phyloP scores from a whole-genome alignment of 441 rosid genomes.

The Cnidoscolus chayamansa region DNA sequence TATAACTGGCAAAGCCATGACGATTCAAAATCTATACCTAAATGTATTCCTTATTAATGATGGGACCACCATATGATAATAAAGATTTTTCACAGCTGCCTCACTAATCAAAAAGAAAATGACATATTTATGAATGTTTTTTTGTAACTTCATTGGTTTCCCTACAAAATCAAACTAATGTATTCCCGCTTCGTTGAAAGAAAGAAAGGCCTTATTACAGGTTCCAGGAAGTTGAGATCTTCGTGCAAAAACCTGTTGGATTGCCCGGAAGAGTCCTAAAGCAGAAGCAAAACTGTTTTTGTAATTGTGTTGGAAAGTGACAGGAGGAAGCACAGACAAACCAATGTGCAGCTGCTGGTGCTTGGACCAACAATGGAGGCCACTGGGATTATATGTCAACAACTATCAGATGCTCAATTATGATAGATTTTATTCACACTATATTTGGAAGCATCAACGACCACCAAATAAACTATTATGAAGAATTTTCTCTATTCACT shows the following conservation, averaged over 20 bases:
- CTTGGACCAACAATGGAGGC: no score
- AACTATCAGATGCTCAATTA: not conserved
- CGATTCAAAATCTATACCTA: no score
- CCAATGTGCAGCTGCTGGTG: not conserved
- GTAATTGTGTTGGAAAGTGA: slow-evolving; percentile 10
- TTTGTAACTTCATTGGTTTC: no score
- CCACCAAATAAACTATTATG: not conserved
- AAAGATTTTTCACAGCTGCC: slow-evolving; percentile 6
- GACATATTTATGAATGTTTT: not conserved
- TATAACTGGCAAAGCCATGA: no score
- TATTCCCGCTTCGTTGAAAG: not conserved
- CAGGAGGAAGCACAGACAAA: not conserved
- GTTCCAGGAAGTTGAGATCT: not conserved
- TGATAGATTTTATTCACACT: slow-evolving; percentile 18
- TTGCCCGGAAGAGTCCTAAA: slow-evolving; percentile 7
- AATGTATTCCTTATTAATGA: no score
- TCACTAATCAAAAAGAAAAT: not conserved
- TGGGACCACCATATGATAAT: slow-evolving; percentile 4
- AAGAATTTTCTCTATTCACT: not conserved
- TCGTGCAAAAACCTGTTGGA: not conserved
- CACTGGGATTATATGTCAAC: not conserved
- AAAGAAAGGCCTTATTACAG: not conserved
- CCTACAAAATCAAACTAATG: no score
- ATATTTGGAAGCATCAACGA: not conserved
- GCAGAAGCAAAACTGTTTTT: slow-evolving; percentile 11